Base-by-base conservation (phyloP, 306 rosid species). In the Quercus cerris region DNA sequence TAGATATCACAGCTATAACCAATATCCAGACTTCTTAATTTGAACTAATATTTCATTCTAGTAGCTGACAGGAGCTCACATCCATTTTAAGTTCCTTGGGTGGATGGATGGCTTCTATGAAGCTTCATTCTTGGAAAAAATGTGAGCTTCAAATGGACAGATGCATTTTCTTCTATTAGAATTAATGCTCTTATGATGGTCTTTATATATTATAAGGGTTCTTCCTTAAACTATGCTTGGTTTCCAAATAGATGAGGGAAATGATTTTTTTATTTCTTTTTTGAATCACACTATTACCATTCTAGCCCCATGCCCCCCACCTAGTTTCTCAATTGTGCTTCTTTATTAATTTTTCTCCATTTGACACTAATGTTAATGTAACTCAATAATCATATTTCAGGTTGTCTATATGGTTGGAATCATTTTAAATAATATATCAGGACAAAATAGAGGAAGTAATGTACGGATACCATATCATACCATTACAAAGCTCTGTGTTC, bases 401-500 rank as follows among this genome's bases (percentile, higher is more conserved):
- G 38, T 35, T 68, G 0, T 68, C 72, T 19, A 35, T 35, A 68
- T 30, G 7, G 15, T 8, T 33, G 13, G 2, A 19, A 22, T 33
- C 72, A 68, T 5, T 33, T 59, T 9, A 68, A 33, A 68, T 22
- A 33, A 33, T 5, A 68, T 35, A 13, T 3, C 6, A 18, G 72
- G 38, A 10, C 10, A 8, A 35, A 67, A 67, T 2, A 63, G 20
- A 63, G 70, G 55, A 25, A 72, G 38, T 18, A 80, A 73, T n/a
- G 20, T 28, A 31, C 41, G 58, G 15, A 66, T 66, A 80, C 49
- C 38, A 35, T 41, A 75, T 73, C 89, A 70, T 88, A 93, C 99
- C 98, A 93, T 86, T 78, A 84, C 62, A 76, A 90, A 91, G 88
- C 85, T 84, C 93, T 84, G 80, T 19, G 97, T 93, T 62, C 97